A percentile compares a stretch with the other conserved stretches of the same genome.
These are phyloP conservation scores for Botryotinia globosa DNA, from an alignment of 2,329 filamentous ascomycete genomes.

Conservation along the genomic window DNA sequence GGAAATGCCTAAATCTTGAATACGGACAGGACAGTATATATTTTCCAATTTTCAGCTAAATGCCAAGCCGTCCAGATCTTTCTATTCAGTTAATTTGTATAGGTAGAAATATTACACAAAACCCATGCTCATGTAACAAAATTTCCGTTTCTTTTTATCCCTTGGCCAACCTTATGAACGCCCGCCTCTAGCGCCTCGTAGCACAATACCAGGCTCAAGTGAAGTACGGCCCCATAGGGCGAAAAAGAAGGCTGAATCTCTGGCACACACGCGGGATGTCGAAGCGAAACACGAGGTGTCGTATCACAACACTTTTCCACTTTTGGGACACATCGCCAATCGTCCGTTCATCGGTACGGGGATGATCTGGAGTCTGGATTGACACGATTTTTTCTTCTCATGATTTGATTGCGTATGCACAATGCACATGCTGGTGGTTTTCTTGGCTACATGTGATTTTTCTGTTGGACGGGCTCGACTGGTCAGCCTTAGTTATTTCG, in stretches of 20 bases:
- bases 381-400: background rate
- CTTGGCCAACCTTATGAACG: conserved; percentile 11
- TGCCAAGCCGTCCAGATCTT: conserved; percentile 14
- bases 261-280: background rate
- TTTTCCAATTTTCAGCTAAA: conserved; percentile 8
- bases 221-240: conserved; percentile 13
- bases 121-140: background rate
- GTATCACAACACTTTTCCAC: conserved; percentile 11
- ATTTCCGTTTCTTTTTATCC: conserved; percentile 5
- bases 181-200: conserved; percentile 5
- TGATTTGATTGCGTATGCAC: conserved; percentile 5
- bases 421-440: background rate
- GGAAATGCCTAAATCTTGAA: background rate
- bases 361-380: background rate
- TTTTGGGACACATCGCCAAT: conserved; percentile 13
- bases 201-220: background rate
- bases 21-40: background rate
- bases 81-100: conserved; percentile 1
- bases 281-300: conserved; percentile 19
- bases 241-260: conserved; percentile 22
- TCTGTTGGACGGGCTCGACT: background rate
- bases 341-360: conserved; percentile 1
- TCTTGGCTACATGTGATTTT: background rate
- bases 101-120: conserved; percentile 9
- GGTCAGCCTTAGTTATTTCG: conserved; percentile 16